Evolutionary conservation across 78 protist genomes (phyloP).

Genomic region (Dictyostelium purpureum): DNA sequence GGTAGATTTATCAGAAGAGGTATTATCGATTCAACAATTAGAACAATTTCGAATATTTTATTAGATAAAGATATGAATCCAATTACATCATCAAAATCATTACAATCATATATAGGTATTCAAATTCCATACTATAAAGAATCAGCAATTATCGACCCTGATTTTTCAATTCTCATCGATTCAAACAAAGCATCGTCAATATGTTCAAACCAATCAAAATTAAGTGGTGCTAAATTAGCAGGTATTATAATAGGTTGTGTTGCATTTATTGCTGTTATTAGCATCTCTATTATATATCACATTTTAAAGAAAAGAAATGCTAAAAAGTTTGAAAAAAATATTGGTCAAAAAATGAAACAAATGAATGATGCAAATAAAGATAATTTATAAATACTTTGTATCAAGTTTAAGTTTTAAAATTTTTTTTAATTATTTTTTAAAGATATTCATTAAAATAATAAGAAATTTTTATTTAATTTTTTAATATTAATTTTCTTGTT

Average conservation of each 20-base stretch:
- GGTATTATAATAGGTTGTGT: background rate
- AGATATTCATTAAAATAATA: no score
- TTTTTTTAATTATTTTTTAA: no score
- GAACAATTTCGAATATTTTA: background rate
- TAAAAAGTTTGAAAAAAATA: background rate
- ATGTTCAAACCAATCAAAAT: background rate
- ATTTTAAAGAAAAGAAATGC: background rate
- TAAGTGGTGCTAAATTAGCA: background rate
- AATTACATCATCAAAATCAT: background rate
- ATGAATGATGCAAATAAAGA: no score
- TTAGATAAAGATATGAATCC: background rate
- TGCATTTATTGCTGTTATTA: background rate
- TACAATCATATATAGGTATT: constrained; percentile 6
- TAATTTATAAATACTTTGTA: no score
- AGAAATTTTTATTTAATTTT: no score
- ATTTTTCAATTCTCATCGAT: background rate
- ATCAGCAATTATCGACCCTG: constrained; percentile 5
- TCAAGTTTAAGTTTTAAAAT: no score
- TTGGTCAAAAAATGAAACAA: no score
- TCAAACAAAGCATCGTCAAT: background rate
- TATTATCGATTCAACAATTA: background rate
- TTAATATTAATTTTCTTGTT: no score
- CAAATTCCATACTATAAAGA: background rate
- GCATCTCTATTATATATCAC: background rate
- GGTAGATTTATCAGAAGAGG: constrained; percentile 20